These are phyloP conservation scores for Aspergillus nidulans DNA, from an alignment of 495 filamentous ascomycete species.

Conservation along the genomic window DNA sequence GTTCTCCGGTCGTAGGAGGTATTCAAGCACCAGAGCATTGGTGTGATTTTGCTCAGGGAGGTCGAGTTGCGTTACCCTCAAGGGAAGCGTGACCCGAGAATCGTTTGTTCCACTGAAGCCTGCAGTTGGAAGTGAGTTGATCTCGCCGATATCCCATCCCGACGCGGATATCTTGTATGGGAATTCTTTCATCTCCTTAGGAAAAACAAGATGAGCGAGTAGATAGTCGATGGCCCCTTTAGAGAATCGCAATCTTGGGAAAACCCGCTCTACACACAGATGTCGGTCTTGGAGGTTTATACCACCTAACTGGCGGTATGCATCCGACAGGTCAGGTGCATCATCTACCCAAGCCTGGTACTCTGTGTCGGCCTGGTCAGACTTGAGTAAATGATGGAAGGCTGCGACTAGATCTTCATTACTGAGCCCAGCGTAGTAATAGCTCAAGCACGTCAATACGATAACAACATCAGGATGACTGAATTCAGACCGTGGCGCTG, in stretches of 20 bases:
- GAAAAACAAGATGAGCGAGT: constrained; percentile 58
- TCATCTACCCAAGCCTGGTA: constrained; percentile 48
- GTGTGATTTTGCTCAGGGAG: constrained; percentile 54
- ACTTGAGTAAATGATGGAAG: constrained; percentile 47
- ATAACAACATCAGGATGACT: constrained; percentile 70
- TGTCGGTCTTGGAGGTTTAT: constrained; percentile 56
- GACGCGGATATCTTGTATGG: constrained; percentile 62
- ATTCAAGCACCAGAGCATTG: constrained; percentile 58
- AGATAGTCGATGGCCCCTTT: constrained; percentile 60
- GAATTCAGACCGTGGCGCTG: constrained; percentile 61
- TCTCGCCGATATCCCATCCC: constrained; percentile 59
- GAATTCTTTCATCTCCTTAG: constrained; percentile 61
- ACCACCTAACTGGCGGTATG: constrained; percentile 44
- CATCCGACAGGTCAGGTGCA: constrained; percentile 16
- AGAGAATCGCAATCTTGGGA: constrained; percentile 48
- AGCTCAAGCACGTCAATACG: constrained; percentile 61
- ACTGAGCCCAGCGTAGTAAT: constrained; percentile 62
- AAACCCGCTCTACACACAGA: constrained; percentile 33
- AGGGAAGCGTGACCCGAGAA: constrained; percentile 51
- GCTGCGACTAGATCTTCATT: constrained; percentile 47
- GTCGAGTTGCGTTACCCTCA: constrained; percentile 52
- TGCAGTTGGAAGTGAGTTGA: constrained; percentile 46
- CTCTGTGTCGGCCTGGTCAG: constrained; percentile 51
- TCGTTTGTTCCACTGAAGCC: constrained; percentile 77
- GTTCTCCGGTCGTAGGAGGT: constrained; percentile 56